Evolutionary conservation across 805 yeast genomes (phyloP), one percentile per base, ranked within the genome.

Genomic region (Zygosaccharomyces pseudorouxii): DNA sequence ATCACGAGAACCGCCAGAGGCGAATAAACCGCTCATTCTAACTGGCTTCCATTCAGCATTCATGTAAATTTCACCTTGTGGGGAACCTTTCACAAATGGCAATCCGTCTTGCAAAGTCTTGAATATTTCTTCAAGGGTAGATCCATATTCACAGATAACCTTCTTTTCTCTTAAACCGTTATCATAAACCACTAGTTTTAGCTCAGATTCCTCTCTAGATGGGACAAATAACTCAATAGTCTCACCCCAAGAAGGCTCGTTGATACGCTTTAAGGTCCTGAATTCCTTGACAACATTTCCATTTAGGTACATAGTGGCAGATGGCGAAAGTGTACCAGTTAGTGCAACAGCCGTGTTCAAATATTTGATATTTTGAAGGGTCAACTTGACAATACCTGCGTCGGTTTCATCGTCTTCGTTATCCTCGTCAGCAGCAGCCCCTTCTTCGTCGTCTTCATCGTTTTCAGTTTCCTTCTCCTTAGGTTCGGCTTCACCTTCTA

Each of bases 211-310:
- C 0, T 82, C 73, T 62, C 82, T 86, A 25, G 84, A 75, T 5
- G 81, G 75, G 31, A 86, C 69, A 55, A 86, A 72, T 4, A 78
- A 62, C 65, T 86, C 95, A 48, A 80, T 65, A 25, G 75, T 63
- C 57, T 81, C 80, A 50, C 80, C 81, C 81, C 86, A 86, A 10
- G 81, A 70, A 14, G 95, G 95, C 58, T 82, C 88, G 58, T 85
- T 86, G 7, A 81, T 75, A 59, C 79, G 76, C 58, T 79, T 81
- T 62, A 85, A 71, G 28, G 77, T 75, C 71, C 93, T 79, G 47
- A 81, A 78, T 5, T 69, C 69, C 57, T 77, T 76, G n/a, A 76
- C 72, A 46, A 79, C 67, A 53, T 80, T 76, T 35, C 76, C 76
- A 62, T 84, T 79, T 44, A 84, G 64, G 56, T 69, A 79, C 18